These are phyloP conservation scores for Leccinum disarticulatum DNA, from an alignment of 768 basidiomycete species.

Conservation along the genomic window DNA sequence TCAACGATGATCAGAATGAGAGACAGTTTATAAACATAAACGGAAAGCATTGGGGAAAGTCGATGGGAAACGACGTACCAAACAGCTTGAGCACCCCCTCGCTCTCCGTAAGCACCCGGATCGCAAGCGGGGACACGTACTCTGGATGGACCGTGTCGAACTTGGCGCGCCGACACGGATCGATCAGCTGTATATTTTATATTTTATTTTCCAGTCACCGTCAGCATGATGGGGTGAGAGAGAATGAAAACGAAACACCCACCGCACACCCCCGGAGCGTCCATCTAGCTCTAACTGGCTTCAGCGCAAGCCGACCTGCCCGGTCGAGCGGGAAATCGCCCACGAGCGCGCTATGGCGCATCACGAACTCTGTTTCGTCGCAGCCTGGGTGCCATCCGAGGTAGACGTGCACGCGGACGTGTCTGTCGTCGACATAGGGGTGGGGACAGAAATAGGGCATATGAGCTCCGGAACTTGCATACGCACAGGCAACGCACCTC, in stretches of 20 bases:
- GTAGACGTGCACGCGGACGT: conserved; percentile 35
- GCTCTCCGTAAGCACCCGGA: conserved; percentile 25
- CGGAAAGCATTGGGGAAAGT: background rate
- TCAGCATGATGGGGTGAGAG: background rate
- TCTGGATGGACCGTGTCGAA: conserved; percentile 25
- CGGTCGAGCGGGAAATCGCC: conserved; percentile 28
- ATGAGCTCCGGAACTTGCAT: background rate
- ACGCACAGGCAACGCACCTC: conserved; percentile 6
- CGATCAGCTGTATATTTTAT: conserved; percentile 17
- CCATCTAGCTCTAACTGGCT: conserved; percentile 23
- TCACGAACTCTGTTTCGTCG: conserved; percentile 31
- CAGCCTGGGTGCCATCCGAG: conserved; percentile 28
- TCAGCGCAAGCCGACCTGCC: conserved; percentile 20
- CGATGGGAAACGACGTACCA: conserved; percentile 14
- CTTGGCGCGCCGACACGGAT: conserved; percentile 18
- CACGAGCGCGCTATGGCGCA: conserved; percentile 27
- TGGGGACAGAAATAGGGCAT: background rate
- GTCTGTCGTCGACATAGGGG: conserved; percentile 11
- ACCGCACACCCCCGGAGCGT: conserved; percentile 26
- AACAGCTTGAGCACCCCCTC: conserved; percentile 30
- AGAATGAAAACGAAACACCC: background rate
- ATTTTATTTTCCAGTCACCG: background rate
- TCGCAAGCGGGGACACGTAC: conserved; percentile 28
- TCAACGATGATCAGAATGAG: background rate
- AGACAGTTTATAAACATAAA: background rate